Evolutionary conservation across 2,329 filamentous ascomycete species (phyloP), one percentile per base, ranked within the genome.

Genomic region (Cladophialophora bantiana): DNA sequence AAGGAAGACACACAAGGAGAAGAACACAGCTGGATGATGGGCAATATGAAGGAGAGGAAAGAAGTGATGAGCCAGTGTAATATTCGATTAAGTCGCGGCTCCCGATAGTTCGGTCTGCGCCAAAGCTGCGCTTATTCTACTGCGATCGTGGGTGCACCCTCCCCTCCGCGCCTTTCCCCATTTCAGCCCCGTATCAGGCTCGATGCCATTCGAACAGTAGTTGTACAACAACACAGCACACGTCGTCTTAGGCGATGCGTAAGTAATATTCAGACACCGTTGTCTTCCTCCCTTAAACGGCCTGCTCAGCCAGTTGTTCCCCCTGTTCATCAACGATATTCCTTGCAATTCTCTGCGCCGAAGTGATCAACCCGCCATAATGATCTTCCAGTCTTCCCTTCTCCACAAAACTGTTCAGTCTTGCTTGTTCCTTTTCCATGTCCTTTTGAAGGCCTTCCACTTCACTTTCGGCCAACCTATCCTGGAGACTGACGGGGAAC

Each of bases 401-500:
- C 26, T 77, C 73, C 9, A 77, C 70, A 50, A 70, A 72, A 31
- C 68, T 76, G 61, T 80, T 75, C 18, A 73, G 66, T 59, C 79
- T 79, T 7, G 79, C 77, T 18, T 73, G 72, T 40, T 78, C 74
- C 5, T 79, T 77, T 40, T 76, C 74, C 2, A 72, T 36, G 53
- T 73, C 71, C 54, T 68, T 70, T 40, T 59, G 63, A 36, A 72
- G 42, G 2, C 63, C 55, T 32, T 73, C 72, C 12, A 66, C 13
- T 35, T 68, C 67, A 26, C 63, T 64, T 53, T 71, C 69, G 7
- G 57, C 38, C 56, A 67, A 65, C 35, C 69, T 40, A 56, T 65
- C 36, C 48, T 65, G 58, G n/a, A 72, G 53, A 38, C 42, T 66
- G n/a, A 18, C 40, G 13, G 69, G 66, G 26, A 71, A 69, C 6